phyloP scores from a whole-genome alignment of 495 filamentous ascomycete species.

The Penicillium fimorum region DNA sequence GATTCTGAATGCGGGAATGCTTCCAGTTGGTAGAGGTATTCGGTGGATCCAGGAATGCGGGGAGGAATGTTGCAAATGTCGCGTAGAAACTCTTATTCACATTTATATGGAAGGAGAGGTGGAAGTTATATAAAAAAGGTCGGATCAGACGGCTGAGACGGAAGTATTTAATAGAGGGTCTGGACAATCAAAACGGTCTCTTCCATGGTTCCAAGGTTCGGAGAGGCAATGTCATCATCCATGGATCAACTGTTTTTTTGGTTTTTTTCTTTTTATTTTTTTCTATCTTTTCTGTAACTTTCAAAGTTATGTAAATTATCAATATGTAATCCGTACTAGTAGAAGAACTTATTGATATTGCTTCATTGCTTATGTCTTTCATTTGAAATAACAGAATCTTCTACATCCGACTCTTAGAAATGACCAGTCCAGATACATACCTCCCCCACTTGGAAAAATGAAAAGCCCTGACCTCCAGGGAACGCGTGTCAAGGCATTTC shows the following conservation, averaged over 20 bases:
- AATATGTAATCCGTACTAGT: background rate
- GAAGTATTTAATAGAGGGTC: background rate
- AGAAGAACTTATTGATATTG: background rate
- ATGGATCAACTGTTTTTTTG: background rate
- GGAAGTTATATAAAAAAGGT: background rate
- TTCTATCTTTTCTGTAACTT: background rate
- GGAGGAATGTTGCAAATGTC: slow-evolving; percentile 19
- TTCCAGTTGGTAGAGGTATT: slow-evolving; percentile 12
- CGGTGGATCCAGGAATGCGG: slow-evolving; percentile 23
- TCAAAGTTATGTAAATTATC: no score
- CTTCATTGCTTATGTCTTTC: background rate
- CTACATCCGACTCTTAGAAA: background rate
- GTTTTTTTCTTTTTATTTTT: background rate
- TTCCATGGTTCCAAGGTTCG: slow-evolving; percentile 2
- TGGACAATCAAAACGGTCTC: background rate
- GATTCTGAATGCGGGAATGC: slow-evolving; percentile 23
- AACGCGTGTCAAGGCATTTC: background rate
- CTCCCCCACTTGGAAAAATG: slow-evolving; percentile 13
- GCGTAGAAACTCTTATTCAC: background rate
- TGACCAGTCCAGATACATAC: slow-evolving; percentile 17
- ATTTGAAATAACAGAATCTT: background rate
- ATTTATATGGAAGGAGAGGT: background rate
- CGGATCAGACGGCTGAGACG: background rate
- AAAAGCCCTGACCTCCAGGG: background rate
- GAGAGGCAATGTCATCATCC: background rate